A percentile compares a stretch with the other conserved stretches of the same genome.
phyloP scores from a whole-genome alignment of 2,329 filamentous ascomycete species.

The Chalara sp. region DNA sequence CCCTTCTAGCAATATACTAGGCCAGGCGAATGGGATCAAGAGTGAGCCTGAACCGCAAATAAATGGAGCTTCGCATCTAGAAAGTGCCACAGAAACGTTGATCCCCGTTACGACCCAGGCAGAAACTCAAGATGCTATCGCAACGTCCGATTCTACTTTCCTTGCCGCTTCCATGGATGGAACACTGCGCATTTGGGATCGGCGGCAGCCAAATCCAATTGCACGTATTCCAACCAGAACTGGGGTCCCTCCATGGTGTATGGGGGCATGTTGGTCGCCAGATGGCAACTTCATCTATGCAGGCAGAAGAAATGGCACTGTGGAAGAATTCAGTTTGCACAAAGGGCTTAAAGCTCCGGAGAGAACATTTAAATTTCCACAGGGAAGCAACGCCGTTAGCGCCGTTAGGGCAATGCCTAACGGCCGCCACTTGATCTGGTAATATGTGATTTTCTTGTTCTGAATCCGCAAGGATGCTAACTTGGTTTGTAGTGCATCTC shows the following conservation, averaged over 20 bases:
- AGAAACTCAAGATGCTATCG: constrained; percentile 44
- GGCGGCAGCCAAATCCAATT: constrained; percentile 66
- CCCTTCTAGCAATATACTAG: constrained; percentile 1
- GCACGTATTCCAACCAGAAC: constrained; percentile 70
- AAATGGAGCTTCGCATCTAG: constrained; percentile 11
- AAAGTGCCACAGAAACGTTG: constrained; percentile 6
- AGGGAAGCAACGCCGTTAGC: constrained; percentile 83
- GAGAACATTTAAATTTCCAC: constrained; percentile 78
- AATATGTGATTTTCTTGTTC: constrained; percentile 16
- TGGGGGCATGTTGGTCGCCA: constrained; percentile 93
- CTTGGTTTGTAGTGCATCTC: constrained; percentile 59
- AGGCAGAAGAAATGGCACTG: constrained; percentile 79
- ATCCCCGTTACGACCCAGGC: constrained; percentile 15
- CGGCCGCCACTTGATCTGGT: constrained; percentile 84
- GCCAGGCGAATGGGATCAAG: constrained; percentile 9
- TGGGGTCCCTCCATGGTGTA: constrained; percentile 89
- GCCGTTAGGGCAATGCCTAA: constrained; percentile 89
- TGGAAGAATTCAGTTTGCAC: constrained; percentile 89
- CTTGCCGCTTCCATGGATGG: constrained; percentile 85
- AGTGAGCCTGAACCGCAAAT: constrained; percentile 1
- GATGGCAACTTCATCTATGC: constrained; percentile 95
- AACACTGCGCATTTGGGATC: constrained; percentile 87
- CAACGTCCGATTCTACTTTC: constrained; percentile 72
- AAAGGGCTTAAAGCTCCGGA: constrained; percentile 70
- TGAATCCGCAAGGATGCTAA: constrained; percentile 3